Percentiles rank a stretch among this genome's conserved stretches.
Evolutionary conservation across 2,329 filamentous ascomycete species (phyloP).

Genomic region (Fusarium sp.): DNA sequence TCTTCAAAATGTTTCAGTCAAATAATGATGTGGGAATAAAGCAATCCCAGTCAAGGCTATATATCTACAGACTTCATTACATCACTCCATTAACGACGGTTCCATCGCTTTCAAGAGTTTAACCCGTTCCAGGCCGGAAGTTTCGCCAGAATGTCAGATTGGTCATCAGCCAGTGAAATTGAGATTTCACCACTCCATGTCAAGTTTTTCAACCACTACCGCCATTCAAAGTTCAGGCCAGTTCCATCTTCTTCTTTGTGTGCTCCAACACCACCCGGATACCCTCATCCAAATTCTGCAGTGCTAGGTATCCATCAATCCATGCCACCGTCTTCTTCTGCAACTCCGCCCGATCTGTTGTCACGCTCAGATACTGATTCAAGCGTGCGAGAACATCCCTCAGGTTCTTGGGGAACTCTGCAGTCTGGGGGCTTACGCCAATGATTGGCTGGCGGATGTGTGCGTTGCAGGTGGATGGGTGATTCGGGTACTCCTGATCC

Average conservation of each 20-base stretch:
- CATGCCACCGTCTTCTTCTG: conserved; percentile 67
- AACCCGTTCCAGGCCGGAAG: no score
- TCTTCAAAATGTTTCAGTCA: not conserved
- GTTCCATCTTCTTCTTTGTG: conserved; percentile 57
- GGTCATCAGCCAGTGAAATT: not conserved
- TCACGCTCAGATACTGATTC: conserved; percentile 64
- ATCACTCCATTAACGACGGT: not conserved
- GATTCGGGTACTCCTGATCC: conserved; percentile 70
- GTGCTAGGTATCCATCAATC: conserved; percentile 68
- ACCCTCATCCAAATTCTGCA: conserved; percentile 68
- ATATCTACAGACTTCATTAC: no score
- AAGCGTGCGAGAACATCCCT: conserved; percentile 76
- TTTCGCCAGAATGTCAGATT: not conserved
- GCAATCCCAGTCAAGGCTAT: not conserved
- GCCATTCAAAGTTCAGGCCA: conserved; percentile 20
- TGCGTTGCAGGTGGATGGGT: conserved; percentile 78
- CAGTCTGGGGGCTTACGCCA: conserved; percentile 73
- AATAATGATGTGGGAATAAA: not conserved
- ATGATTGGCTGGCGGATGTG: conserved; percentile 80
- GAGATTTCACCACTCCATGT: conserved; percentile 2
- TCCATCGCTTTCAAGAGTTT: no score
- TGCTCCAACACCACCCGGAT: conserved; percentile 71
- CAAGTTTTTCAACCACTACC: conserved; percentile 7
- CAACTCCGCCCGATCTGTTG: conserved; percentile 63
- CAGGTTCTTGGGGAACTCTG: conserved; percentile 82